These are phyloP conservation scores for Candida krabiensis DNA, from an alignment of 805 yeast genomes.

Conservation along the genomic window DNA sequence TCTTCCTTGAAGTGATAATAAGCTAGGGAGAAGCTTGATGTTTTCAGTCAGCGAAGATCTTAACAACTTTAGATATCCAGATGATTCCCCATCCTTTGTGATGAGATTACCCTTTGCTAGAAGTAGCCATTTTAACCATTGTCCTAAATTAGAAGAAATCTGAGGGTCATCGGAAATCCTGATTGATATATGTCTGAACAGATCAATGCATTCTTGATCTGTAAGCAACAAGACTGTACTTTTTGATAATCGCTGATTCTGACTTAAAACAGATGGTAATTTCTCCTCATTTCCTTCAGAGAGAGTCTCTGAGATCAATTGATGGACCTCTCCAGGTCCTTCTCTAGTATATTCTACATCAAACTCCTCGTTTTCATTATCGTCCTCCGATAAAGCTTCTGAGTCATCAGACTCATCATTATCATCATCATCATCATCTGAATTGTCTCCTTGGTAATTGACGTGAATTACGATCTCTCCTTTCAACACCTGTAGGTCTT, in stretches of 20 bases:
- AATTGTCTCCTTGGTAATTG: conserved; percentile 13
- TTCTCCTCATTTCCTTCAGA: conserved; percentile 26
- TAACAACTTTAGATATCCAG: conserved; percentile 55
- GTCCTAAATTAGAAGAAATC: conserved; percentile 39
- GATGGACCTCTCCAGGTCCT: conserved; percentile 22
- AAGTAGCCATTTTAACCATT: conserved; percentile 84
- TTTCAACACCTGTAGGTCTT: conserved; percentile 28
- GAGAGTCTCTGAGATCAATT: conserved; percentile 21
- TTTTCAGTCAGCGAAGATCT: conserved; percentile 57
- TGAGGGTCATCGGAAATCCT: conserved; percentile 53
- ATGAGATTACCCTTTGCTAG: conserved; percentile 68
- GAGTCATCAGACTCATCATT: conserved; percentile 23
- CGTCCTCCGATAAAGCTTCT: no score
- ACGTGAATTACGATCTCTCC: conserved; percentile 22
- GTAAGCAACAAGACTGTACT: conserved; percentile 55
- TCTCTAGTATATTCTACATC: conserved; percentile 22
- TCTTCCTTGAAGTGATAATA: conserved; percentile 84
- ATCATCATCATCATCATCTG: conserved; percentile 12
- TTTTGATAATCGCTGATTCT: conserved; percentile 44
- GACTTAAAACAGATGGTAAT: conserved; percentile 33
- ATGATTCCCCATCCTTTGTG: conserved; percentile 49
- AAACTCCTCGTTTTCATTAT: conserved; percentile 17
- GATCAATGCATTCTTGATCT: conserved; percentile 38
- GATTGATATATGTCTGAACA: conserved; percentile 49
- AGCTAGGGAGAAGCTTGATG: conserved; percentile 58